Evolutionary conservation across 352 stramenopile species (phyloP).

Genomic region (Phytopythium kandeliae): DNA sequence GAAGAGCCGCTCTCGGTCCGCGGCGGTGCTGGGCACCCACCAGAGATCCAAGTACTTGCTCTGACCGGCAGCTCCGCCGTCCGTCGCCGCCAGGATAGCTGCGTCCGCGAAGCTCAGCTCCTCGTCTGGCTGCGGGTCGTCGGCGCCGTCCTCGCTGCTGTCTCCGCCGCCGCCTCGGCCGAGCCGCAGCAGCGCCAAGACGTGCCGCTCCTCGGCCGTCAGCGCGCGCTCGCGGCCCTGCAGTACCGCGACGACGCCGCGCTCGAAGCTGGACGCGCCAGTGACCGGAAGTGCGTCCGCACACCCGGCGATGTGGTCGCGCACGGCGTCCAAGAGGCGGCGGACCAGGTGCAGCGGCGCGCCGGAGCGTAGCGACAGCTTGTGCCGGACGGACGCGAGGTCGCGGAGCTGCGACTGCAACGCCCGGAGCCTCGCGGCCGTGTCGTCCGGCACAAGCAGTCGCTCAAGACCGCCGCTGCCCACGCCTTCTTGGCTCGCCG

Average conservation of each 20-base stretch:
- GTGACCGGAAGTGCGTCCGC: background rate
- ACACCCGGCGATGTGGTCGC: background rate
- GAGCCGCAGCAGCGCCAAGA: background rate
- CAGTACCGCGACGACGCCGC: conserved; percentile 3
- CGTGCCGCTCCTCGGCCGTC: background rate
- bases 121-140: background rate
- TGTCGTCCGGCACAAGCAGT: background rate
- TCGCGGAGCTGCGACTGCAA: background rate
- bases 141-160: background rate
- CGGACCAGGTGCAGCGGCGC: background rate
- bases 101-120: conserved; percentile 1
- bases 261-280: background rate
- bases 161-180: background rate
- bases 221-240: background rate
- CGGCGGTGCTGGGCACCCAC: conserved; percentile 4
- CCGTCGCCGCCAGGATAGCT: background rate
- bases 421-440: background rate
- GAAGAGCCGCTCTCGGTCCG: background rate
- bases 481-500: background rate
- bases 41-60: conserved; percentile 1
- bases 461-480: background rate
- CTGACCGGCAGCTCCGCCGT: background rate
- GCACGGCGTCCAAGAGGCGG: background rate
- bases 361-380: conserved; percentile 2
- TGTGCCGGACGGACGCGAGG: conserved; percentile 1